phyloP scores from a whole-genome alignment of 1,139 yeast species.

The Sugiyamaella pinicola region DNA sequence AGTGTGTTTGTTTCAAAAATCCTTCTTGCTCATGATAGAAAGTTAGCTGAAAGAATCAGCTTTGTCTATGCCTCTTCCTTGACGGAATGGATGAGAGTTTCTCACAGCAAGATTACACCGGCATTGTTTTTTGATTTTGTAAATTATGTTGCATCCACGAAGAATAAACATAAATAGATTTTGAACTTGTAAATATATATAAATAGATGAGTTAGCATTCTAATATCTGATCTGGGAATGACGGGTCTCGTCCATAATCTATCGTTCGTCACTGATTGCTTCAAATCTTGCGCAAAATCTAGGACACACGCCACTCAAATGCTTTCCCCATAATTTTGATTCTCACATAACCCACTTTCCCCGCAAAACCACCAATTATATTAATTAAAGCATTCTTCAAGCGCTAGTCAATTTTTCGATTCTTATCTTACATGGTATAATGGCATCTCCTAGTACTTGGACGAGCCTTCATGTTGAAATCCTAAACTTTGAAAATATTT shows the following conservation, averaged over 20 bases:
- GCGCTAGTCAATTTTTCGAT: neutral
- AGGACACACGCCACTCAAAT: too few species aligned
- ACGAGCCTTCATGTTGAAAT: conserved; percentile 1
- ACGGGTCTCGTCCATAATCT: too few species aligned
- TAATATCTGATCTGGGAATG: neutral
- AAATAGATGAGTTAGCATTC: conserved; percentile 2
- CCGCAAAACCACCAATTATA: neutral
- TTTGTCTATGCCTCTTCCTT: conserved; percentile 60
- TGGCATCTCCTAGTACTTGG: neutral
- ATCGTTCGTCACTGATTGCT: too few species aligned
- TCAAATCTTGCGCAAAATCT: too few species aligned
- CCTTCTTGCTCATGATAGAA: conserved; percentile 39
- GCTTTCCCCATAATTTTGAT: neutral
- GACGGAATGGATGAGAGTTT: conserved; percentile 58
- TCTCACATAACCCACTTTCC: neutral
- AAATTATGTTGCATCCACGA: conserved; percentile 68
- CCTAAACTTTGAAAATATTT: conserved; percentile 1
- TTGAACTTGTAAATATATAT: neutral
- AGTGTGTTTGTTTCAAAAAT: conserved; percentile 66
- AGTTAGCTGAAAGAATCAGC: conserved; percentile 44
- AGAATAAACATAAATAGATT: conserved; percentile 30
- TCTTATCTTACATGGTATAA: conserved; percentile 2
- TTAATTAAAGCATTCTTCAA: neutral
- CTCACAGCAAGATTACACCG: conserved; percentile 56
- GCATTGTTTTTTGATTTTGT: conserved; percentile 74